phyloP scores from a whole-genome alignment of 805 yeast genomes.

The Saccharomycopsis sp. region DNA sequence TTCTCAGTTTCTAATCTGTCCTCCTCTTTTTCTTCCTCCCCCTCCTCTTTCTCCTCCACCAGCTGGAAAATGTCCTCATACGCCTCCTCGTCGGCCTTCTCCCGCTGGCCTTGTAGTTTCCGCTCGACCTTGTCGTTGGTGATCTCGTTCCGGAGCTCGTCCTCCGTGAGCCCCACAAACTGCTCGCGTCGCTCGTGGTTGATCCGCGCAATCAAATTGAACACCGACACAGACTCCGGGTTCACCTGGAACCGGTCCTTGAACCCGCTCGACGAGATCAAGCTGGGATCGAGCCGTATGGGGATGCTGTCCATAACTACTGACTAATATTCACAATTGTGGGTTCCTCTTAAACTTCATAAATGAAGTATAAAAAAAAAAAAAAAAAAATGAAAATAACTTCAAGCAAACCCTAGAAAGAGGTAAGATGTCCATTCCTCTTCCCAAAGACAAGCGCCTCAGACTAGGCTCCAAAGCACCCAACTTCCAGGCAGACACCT shows the following conservation, averaged over 20 bases:
- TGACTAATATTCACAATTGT: no score
- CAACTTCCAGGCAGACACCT: slow-evolving; percentile 54
- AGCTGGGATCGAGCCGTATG: slow-evolving; percentile 16
- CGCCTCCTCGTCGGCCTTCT: slow-evolving; percentile 3
- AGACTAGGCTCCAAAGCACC: slow-evolving; percentile 61
- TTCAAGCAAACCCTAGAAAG: no score
- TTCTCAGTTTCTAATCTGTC: slow-evolving; percentile 5
- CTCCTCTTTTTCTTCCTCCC: not conserved
- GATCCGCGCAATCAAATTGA: slow-evolving; percentile 8
- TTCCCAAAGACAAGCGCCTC: slow-evolving; percentile 32
- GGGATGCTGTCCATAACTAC: no score
- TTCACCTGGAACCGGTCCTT: slow-evolving; percentile 16
- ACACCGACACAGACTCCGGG: slow-evolving; percentile 9
- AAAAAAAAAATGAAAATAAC: not conserved
- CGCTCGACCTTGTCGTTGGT: slow-evolving; percentile 6
- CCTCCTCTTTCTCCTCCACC: not conserved
- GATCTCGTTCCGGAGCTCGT: slow-evolving; percentile 13
- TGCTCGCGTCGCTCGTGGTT: slow-evolving; percentile 13
- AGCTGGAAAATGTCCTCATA: slow-evolving; percentile 2
- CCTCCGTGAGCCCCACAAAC: slow-evolving; percentile 13
- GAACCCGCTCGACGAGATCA: slow-evolving; percentile 13
- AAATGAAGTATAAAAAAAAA: no score
- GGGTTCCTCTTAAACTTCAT: no score
- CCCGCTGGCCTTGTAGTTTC: slow-evolving; percentile 3
- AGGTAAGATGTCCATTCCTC: slow-evolving; percentile 27